These are phyloP conservation scores for Trichomonascaceae sp. DNA, from an alignment of 1,139 yeast species.

Conservation along the genomic window DNA sequence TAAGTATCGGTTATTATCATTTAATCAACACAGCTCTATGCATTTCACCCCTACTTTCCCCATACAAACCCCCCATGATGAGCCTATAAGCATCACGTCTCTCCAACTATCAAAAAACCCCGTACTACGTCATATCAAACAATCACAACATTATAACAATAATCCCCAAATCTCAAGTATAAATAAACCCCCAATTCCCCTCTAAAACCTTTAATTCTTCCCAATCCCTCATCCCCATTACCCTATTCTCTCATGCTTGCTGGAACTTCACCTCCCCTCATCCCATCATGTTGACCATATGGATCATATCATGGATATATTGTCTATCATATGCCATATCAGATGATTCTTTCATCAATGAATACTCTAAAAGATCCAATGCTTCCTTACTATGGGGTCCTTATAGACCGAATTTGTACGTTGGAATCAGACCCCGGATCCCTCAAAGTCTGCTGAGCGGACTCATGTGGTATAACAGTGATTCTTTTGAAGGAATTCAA, in stretches of 20 bases:
- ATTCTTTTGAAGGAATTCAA: constrained; percentile 50
- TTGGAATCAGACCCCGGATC: constrained; percentile 71
- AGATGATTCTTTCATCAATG: constrained; percentile 16
- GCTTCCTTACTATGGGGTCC: constrained; percentile 81
- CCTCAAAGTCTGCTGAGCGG: constrained; percentile 80
- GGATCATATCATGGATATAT: not conserved
- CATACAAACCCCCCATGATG: too few relatives aligned
- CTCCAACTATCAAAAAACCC: too few relatives aligned
- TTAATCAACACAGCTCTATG: too few relatives aligned
- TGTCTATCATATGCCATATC: not conserved
- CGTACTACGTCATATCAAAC: too few relatives aligned
- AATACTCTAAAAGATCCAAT: constrained; percentile 33
- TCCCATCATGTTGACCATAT: not conserved
- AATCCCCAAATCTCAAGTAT: too few relatives aligned
- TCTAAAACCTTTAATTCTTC: too few relatives aligned
- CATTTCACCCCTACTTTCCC: too few relatives aligned
- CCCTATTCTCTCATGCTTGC: not conserved
- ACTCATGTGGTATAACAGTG: constrained; percentile 80
- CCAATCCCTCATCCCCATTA: not conserved
- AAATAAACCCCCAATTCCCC: too few relatives aligned
- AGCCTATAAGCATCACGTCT: too few relatives aligned
- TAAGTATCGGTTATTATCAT: too few relatives aligned
- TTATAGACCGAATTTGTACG: constrained; percentile 76
- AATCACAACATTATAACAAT: too few relatives aligned
- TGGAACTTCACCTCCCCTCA: not conserved